Evolutionary conservation across 345 rosid species (phyloP), one percentile per base, ranked within the genome.

Genomic region (Brassica juncea): DNA sequence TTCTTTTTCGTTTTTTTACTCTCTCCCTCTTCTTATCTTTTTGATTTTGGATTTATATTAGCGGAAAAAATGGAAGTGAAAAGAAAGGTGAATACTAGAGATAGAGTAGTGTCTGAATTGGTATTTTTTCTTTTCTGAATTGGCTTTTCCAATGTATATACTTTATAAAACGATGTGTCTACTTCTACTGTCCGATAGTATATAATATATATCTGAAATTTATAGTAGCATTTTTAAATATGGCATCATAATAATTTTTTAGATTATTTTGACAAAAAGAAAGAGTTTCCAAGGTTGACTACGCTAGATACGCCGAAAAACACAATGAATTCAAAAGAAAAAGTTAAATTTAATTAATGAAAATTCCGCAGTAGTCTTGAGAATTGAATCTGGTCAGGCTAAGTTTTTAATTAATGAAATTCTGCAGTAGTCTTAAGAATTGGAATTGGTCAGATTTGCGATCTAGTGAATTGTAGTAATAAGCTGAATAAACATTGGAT

Each of bases 81-180:
- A 79, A 47, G 68, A 68, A 62, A 28, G 31, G 12, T 68, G 73
- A 30, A 31, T 58, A 58, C 44, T 1, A 55, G 47, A 67, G 23
- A 61, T 14, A 16, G 19, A 77, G 70, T 32, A 58, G 80, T 77
- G 63, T 62, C 0, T 49, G 42, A 70, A 62, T 71, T 78, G 81
- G 60, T 60, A 16, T 71, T 73, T 64, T 23, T 23, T 23, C 2
- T 23, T 23, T 23, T 62, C 0, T 49, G 42, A 70, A 62, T 71
- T 78, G 81, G 66, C 67, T 28, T 71, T 73, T 64, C 12, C 66
- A 10, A 44, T 68, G 59, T 47, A 47, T 37, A 6, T 77, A n/a
- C 25, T 12, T 47, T 31, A 21, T 14, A 23, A 15, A 77, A 60
- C 21, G 42, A 8, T 16, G 21, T 47, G 31, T 47, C 75, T 70